These are phyloP conservation scores for Boletus rubropictus DNA, from an alignment of 768 basidiomycete genomes.

Conservation along the genomic window DNA sequence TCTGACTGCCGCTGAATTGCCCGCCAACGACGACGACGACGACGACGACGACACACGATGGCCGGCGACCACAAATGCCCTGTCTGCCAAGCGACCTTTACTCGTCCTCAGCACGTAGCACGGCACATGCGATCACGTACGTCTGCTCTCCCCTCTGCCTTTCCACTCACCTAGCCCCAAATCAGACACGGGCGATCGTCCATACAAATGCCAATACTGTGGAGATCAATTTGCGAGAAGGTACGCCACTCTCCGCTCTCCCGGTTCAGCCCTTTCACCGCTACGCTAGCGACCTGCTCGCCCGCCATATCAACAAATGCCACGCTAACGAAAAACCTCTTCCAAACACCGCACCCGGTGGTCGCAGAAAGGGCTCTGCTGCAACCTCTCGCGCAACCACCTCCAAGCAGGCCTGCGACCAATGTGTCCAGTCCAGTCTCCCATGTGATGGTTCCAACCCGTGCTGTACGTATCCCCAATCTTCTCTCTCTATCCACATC, in stretches of 20 bases:
- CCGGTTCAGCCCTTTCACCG: constrained; percentile 2
- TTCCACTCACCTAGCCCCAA: constrained; percentile 1
- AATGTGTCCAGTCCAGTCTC: constrained; percentile 69
- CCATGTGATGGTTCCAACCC: constrained; percentile 79
- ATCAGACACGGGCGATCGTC: constrained; percentile 81
- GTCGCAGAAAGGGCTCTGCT: constrained; percentile 59
- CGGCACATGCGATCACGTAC: constrained; percentile 87
- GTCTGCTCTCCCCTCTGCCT: constrained; percentile 34
- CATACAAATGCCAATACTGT: constrained; percentile 84
- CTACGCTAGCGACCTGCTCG: constrained; percentile 66
- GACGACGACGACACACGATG: constrained; percentile 36
- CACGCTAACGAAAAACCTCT: constrained; percentile 67
- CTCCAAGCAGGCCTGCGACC: constrained; percentile 80
- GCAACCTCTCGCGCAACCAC: constrained; percentile 69
- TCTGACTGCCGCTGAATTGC: constrained; percentile 11
- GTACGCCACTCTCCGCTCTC: constrained; percentile 32
- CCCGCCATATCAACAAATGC: constrained; percentile 83
- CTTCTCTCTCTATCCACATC: neutral
- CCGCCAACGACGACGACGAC: constrained; percentile 11
- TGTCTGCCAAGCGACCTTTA: constrained; percentile 83
- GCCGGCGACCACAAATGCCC: constrained; percentile 83
- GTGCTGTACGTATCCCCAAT: constrained; percentile 48
- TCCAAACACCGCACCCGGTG: constrained; percentile 30
- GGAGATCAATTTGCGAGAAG: constrained; percentile 88
- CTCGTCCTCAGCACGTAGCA: constrained; percentile 84